Evolutionary conservation across 306 rosid genomes (phyloP).

Genomic region (Oxytropis ochrocephala): DNA sequence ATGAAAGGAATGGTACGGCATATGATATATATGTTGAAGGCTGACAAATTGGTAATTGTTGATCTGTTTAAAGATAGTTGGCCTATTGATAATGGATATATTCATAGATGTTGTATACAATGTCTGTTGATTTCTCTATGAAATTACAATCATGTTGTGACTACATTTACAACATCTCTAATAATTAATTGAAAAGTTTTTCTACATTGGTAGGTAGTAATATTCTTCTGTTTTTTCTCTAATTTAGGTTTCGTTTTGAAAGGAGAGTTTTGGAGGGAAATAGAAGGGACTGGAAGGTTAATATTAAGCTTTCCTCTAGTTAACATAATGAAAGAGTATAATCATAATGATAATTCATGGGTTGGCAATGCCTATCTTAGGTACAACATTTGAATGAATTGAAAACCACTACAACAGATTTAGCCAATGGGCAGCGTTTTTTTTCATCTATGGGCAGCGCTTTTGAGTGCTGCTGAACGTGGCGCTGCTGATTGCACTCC

Average conservation of each 20-base stretch:
- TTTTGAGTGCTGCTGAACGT: too few relatives aligned
- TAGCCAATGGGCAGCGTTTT: too few relatives aligned
- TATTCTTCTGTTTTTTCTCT: neutral
- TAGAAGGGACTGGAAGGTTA: too few relatives aligned
- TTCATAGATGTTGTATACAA: neutral
- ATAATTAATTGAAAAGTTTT: neutral
- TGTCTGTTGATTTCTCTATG: neutral
- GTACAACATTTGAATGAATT: neutral
- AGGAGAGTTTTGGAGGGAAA: too few relatives aligned
- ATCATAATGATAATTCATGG: neutral
- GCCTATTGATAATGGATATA: neutral
- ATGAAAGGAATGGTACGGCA: too few relatives aligned
- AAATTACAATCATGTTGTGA: neutral
- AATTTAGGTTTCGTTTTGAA: too few relatives aligned
- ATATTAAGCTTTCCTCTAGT: too few relatives aligned
- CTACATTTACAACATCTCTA: neutral
- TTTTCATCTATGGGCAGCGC: too few relatives aligned
- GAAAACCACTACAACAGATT: too few relatives aligned
- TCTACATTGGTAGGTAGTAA: neutral
- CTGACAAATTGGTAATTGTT: constrained; percentile 16
- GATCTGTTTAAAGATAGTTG: constrained; percentile 35
- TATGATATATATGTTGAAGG: neutral
- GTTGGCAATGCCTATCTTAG: neutral
- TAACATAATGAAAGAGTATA: neutral
- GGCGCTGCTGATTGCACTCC: too few relatives aligned